Evolutionary conservation across 352 stramenopile genomes (phyloP).

Genomic region (Phytophthora meadii): DNA sequence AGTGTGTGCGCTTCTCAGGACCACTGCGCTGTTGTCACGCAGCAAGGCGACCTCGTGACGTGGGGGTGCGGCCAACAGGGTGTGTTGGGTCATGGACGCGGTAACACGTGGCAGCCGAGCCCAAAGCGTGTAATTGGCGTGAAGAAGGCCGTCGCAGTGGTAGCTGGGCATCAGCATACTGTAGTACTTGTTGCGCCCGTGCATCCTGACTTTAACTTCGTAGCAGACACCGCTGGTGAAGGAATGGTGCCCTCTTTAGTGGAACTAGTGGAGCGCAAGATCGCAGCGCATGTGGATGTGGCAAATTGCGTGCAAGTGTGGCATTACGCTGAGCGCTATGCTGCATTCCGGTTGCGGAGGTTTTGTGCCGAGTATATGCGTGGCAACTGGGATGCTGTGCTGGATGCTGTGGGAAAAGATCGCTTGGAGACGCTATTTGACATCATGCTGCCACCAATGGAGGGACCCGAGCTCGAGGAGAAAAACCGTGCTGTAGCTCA

Average conservation of each 20-base stretch:
- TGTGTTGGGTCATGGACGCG: conserved; percentile 71
- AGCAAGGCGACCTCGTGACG: conserved; percentile 70
- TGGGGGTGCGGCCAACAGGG: conserved; percentile 78
- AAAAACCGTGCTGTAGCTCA: conserved; percentile 5
- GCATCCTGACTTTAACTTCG: conserved; percentile 33
- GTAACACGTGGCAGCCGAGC: conserved; percentile 79
- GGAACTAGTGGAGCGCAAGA: conserved; percentile 52
- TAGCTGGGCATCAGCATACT: conserved; percentile 78
- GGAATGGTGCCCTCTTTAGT: conserved; percentile 34
- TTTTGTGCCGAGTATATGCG: conserved; percentile 73
- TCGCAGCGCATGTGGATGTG: conserved; percentile 62
- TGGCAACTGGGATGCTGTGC: conserved; percentile 76
- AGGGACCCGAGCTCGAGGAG: conserved; percentile 26
- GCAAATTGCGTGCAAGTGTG: conserved; percentile 65
- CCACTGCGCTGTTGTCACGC: conserved; percentile 78
- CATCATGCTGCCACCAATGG: conserved; percentile 54
- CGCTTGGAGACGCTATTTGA: conserved; percentile 72
- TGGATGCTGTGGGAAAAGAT: conserved; percentile 69
- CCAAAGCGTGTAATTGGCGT: conserved; percentile 79
- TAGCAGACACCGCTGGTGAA: conserved; percentile 4
- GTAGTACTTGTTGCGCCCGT: conserved; percentile 67
- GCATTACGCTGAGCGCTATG: conserved; percentile 66
- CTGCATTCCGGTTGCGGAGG: conserved; percentile 45
- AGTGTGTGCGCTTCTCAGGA: conserved; percentile 79
- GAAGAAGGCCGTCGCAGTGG: conserved; percentile 76